Evolutionary conservation across 164 flowering plant species (phyloP).

Genomic region (Warburgia ugandensis): DNA sequence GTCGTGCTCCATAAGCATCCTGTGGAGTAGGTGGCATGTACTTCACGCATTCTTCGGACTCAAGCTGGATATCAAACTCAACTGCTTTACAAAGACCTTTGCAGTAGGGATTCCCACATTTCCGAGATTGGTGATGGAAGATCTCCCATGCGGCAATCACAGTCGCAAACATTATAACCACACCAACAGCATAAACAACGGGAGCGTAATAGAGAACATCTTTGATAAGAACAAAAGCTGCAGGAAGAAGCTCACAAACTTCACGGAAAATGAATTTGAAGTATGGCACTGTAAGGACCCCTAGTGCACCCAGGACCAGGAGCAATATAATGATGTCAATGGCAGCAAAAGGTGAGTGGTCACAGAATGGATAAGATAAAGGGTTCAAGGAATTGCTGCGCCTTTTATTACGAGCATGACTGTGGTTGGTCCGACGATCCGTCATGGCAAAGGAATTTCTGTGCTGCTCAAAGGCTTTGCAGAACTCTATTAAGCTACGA

Average conservation of each 20-base stretch:
- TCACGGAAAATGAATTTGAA: constrained; percentile 29
- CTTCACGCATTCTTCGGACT: constrained; percentile 53
- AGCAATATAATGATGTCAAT: constrained; percentile 31
- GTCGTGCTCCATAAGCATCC: constrained; percentile 19
- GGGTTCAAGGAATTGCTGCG: constrained; percentile 21
- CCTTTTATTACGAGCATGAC: constrained; percentile 21
- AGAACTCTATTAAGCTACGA: constrained; percentile 50
- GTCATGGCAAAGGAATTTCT: constrained; percentile 15
- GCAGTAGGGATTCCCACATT: constrained; percentile 48
- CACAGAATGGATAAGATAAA: constrained; percentile 28
- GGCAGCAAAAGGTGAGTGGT: constrained; percentile 37
- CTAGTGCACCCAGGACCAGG: constrained; percentile 29
- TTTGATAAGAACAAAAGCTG: constrained; percentile 10
- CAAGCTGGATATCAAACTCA: constrained; percentile 57
- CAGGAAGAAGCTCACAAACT: constrained; percentile 26
- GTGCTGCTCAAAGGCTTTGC: constrained; percentile 45
- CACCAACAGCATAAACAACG: constrained; percentile 25
- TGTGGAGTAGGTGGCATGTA: constrained; percentile 25
- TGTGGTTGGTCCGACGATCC: constrained; percentile 15
- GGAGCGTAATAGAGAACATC: constrained; percentile 28
- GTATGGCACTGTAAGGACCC: constrained; percentile 29
- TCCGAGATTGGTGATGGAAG: constrained; percentile 26
- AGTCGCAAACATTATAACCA: constrained; percentile 17
- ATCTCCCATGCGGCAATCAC: constrained; percentile 32
- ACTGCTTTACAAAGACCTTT: constrained; percentile 51